phyloP scores from a whole-genome alignment of 768 basidiomycete genomes.

The Mycena latifolia region DNA sequence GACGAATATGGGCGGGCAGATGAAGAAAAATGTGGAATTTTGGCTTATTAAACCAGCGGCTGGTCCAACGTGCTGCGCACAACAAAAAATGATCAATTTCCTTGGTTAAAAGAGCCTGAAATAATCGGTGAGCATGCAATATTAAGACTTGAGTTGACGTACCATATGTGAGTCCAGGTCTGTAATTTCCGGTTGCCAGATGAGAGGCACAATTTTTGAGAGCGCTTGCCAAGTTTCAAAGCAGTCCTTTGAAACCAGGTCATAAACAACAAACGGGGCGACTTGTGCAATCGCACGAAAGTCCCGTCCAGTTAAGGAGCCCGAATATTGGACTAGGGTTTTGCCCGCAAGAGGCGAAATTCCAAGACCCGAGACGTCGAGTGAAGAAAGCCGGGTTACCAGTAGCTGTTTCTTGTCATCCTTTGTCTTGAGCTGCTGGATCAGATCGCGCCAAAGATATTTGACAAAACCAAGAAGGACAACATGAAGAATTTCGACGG shows the following conservation, averaged over 20 bases:
- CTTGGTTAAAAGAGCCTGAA: conserved; percentile 39
- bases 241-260: conserved; percentile 44
- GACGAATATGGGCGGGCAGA: conserved; percentile 48
- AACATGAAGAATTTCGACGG: conserved; percentile 53
- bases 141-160: too few species aligned
- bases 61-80: conserved; percentile 44
- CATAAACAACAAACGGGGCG: conserved; percentile 52
- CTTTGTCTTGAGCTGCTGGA: conserved; percentile 41
- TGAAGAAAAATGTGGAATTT: conserved; percentile 59
- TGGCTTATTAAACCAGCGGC: conserved; percentile 55
- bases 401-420: conserved; percentile 41
- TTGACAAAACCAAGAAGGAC: conserved; percentile 50
- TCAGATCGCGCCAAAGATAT: conserved; percentile 58
- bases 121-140: too few species aligned
- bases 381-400: conserved; percentile 39
- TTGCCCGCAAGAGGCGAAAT: conserved; percentile 43
- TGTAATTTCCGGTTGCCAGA: conserved; percentile 55
- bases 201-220: conserved; percentile 47
- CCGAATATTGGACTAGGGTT: conserved; percentile 46
- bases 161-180: conserved; percentile 43
- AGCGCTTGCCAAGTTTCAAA: conserved; percentile 50
- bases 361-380: conserved; percentile 49
- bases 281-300: conserved; percentile 49
- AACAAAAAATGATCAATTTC: conserved; percentile 52
- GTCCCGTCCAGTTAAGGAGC: conserved; percentile 52